Conservation (phyloP, 2,329 filamentous ascomycete genomes). For the Fusarium tanahbumbuense region DNA sequence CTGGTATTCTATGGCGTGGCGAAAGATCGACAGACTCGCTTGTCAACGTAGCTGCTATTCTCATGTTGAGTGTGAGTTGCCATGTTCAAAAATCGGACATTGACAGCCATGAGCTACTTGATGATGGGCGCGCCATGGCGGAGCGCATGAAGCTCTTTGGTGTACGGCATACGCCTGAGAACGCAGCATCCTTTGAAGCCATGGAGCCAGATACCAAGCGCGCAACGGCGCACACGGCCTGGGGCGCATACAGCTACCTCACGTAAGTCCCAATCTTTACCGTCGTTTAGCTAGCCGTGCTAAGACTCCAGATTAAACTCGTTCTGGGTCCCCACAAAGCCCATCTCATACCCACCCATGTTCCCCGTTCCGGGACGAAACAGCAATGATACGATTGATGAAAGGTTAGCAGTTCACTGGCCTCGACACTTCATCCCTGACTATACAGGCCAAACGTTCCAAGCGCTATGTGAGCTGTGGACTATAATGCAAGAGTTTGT, state of each 20-base stretch:
- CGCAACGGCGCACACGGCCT: constrained; percentile 14
- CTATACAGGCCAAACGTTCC: constrained; percentile 34
- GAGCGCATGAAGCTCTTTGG: constrained; percentile 23
- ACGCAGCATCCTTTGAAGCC: constrained; percentile 12
- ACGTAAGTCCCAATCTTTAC: constrained; percentile 14
- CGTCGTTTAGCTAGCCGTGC: too few species aligned
- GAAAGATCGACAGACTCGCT: constrained; percentile 31
- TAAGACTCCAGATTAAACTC: constrained; percentile 20
- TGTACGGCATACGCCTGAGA: constrained; percentile 15
- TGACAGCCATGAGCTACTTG: constrained; percentile 11
- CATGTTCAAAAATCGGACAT: constrained; percentile 1
- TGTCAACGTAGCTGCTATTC: constrained; percentile 28
- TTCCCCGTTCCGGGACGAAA: constrained; percentile 27
- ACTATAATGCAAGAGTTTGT: constrained; percentile 34
- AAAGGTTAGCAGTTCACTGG: constrained; percentile 34
- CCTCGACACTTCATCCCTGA: constrained; percentile 20
- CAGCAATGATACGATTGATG: constrained; percentile 8
- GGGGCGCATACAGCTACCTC: constrained; percentile 30
- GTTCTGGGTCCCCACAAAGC: constrained; percentile 17
- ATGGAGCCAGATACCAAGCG: constrained; percentile 14
- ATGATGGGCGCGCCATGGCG: constrained; percentile 20
- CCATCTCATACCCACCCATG: constrained; percentile 27
- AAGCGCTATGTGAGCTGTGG: constrained; percentile 32
- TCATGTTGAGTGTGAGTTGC: constrained; percentile 23
- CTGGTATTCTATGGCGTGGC: constrained; percentile 25